A percentile compares a stretch with the other conserved stretches of the same genome.
These are phyloP conservation scores for Debaryomycetaceae sp. DNA, from an alignment of 1,139 yeast species.

Conservation along the genomic window DNA sequence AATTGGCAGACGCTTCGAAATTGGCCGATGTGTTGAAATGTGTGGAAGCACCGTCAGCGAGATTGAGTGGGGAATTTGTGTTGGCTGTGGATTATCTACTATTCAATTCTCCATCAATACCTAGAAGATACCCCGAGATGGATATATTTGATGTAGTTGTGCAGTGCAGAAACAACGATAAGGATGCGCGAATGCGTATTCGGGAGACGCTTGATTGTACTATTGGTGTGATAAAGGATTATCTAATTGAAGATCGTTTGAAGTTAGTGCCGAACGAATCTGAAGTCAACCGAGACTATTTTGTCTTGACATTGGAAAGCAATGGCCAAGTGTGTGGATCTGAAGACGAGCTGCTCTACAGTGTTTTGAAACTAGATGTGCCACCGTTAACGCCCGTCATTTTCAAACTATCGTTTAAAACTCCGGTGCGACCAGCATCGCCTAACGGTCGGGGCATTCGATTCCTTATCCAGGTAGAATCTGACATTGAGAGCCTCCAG, in stretches of 20 bases:
- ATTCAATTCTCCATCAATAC: slow-evolving; percentile 14
- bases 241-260: slow-evolving; percentile 14
- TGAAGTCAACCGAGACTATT: neutral
- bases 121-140: slow-evolving; percentile 20
- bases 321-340: slow-evolving; percentile 10
- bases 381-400: slow-evolving; percentile 21
- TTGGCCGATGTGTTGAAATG: slow-evolving; percentile 15
- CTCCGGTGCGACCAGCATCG: neutral
- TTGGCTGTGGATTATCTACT: slow-evolving; percentile 23
- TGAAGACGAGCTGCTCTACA: slow-evolving; percentile 12
- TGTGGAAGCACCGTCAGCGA: slow-evolving; percentile 6
- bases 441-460: slow-evolving; percentile 3
- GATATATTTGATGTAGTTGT: slow-evolving; percentile 22
- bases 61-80: slow-evolving; percentile 8
- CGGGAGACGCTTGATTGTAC: slow-evolving; percentile 25
- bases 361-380: slow-evolving; percentile 26
- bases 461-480: slow-evolving; percentile 13
- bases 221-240: slow-evolving; percentile 18
- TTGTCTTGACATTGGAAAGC: slow-evolving; percentile 7
- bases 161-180: slow-evolving; percentile 14
- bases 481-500: slow-evolving; percentile 17
- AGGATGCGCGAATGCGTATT: slow-evolving; percentile 8
- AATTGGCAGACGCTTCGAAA: slow-evolving; percentile 8
- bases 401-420: slow-evolving; percentile 6
- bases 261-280: slow-evolving; percentile 5